Percentiles rank a stretch among this genome's conserved stretches.
Conservation (phyloP, 169 alveolate genomes). For the Babesia gibsoni region DNA sequence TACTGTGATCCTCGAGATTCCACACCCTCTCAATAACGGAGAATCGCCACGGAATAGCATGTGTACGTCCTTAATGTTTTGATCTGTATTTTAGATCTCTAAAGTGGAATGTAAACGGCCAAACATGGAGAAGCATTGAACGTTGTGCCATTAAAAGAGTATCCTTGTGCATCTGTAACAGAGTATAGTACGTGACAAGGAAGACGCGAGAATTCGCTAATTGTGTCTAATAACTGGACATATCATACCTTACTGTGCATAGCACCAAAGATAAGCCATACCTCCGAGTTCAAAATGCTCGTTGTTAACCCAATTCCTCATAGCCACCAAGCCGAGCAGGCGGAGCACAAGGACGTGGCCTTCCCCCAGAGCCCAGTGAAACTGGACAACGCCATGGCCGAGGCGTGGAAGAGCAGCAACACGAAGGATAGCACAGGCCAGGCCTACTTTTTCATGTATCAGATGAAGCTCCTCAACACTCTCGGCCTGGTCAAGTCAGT, state of each 20-base stretch:
- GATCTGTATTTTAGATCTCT: constrained; percentile 5
- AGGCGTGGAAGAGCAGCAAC: background rate
- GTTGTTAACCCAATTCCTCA: constrained; percentile 2
- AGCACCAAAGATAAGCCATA: too few species aligned
- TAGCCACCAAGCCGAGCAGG: constrained; percentile 1
- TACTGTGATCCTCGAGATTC: constrained; percentile 12
- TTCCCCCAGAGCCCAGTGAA: background rate
- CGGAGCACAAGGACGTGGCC: constrained; percentile 14
- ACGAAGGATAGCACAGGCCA: background rate
- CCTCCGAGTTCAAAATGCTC: constrained; percentile 36
- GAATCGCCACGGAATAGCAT: background rate
- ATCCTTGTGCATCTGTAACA: too few species aligned
- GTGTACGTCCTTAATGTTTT: constrained; percentile 8
- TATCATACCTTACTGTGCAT: too few species aligned
- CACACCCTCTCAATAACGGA: background rate
- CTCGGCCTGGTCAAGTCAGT: constrained; percentile 56
- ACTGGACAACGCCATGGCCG: background rate
- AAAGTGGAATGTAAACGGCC: too few species aligned
- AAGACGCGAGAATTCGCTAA: too few species aligned
- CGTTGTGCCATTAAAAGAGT: too few species aligned
- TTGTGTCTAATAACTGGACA: too few species aligned
- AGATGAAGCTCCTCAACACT: constrained; percentile 57
- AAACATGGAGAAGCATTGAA: too few species aligned
- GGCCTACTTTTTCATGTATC: constrained; percentile 47
- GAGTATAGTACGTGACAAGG: too few species aligned